Conservation (phyloP, 2,329 filamentous ascomycete species). For the Pseudonectria foliicola region DNA sequence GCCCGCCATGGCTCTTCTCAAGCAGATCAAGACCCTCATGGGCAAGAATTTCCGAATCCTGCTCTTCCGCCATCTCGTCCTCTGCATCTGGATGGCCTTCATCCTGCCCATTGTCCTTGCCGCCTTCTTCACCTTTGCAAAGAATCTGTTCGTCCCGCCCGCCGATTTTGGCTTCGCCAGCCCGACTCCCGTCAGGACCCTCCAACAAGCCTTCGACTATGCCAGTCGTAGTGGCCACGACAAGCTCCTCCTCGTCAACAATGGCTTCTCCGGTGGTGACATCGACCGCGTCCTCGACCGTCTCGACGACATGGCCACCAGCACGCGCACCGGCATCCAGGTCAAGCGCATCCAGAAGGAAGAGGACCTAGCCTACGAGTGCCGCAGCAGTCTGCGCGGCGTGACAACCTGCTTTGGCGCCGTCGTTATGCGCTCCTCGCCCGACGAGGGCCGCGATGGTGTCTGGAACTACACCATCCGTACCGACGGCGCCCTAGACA, state of each 20-base stretch:
- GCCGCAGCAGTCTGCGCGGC: conserved; percentile 57
- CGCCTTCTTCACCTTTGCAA: conserved; percentile 60
- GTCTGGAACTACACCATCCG: conserved; percentile 84
- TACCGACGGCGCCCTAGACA: conserved; percentile 59
- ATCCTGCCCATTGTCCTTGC: conserved; percentile 52
- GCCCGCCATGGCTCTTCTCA: conserved; percentile 42
- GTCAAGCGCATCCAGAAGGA: conserved; percentile 48
- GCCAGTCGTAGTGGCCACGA: conserved; percentile 51
- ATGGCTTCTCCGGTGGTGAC: conserved; percentile 58
- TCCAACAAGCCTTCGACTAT: conserved; percentile 54
- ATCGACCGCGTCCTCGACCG: conserved; percentile 64
- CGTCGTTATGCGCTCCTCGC: conserved; percentile 68
- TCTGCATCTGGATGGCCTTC: conserved; percentile 50
- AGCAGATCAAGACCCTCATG: conserved; percentile 54
- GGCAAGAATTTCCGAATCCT: conserved; percentile 56
- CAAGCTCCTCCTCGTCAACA: conserved; percentile 74
- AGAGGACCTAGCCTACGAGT: conserved; percentile 53
- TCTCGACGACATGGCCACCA: conserved; percentile 50
- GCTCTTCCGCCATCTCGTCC: conserved; percentile 43
- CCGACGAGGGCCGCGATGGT: conserved; percentile 56
- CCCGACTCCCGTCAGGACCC: conserved; percentile 52
- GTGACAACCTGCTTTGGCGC: conserved; percentile 68
- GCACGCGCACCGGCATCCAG: conserved; percentile 45
- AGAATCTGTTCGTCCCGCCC: conserved; percentile 76
- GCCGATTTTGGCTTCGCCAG: conserved; percentile 67